Evolutionary conservation across 805 yeast species (phyloP).

Genomic region (Pichia californica): DNA sequence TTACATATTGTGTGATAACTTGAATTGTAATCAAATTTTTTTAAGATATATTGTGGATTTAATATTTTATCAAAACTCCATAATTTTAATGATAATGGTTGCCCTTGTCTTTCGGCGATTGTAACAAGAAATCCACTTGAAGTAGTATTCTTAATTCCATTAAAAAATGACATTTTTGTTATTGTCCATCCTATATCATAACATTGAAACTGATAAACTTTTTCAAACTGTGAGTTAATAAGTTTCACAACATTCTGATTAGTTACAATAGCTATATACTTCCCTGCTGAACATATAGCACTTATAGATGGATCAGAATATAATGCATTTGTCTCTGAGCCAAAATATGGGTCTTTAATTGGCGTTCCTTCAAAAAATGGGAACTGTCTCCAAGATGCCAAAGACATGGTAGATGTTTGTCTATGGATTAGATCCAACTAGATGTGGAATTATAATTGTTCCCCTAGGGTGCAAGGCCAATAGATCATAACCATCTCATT

Average conservation of each 20-base stretch:
- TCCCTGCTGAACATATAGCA: conserved; percentile 52
- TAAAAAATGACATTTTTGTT: conserved; percentile 38
- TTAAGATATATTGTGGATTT: conserved; percentile 13
- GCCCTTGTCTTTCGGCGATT: conserved; percentile 68
- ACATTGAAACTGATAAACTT: conserved; percentile 49
- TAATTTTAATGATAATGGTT: conserved; percentile 58
- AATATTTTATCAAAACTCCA: conserved; percentile 63
- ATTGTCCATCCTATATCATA: conserved; percentile 62
- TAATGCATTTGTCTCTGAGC: conserved; percentile 47
- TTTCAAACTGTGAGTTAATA: conserved; percentile 42
- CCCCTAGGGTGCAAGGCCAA: conserved; percentile 35
- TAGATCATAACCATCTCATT: background rate
- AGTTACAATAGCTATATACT: conserved; percentile 55
- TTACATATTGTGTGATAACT: conserved; percentile 54
- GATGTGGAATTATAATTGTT: no score
- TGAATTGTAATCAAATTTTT: conserved; percentile 27
- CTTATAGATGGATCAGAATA: conserved; percentile 75
- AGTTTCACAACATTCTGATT: conserved; percentile 48
- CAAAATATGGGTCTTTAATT: conserved; percentile 73
- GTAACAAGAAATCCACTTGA: conserved; percentile 41
- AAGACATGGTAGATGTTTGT: no score
- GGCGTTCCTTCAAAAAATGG: conserved; percentile 81
- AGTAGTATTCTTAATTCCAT: conserved; percentile 24
- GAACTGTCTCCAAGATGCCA: conserved; percentile 52
- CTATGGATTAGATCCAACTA: no score